Evolutionary conservation across 106 monocot species (phyloP).

Genomic region (Allium fistulosum): DNA sequence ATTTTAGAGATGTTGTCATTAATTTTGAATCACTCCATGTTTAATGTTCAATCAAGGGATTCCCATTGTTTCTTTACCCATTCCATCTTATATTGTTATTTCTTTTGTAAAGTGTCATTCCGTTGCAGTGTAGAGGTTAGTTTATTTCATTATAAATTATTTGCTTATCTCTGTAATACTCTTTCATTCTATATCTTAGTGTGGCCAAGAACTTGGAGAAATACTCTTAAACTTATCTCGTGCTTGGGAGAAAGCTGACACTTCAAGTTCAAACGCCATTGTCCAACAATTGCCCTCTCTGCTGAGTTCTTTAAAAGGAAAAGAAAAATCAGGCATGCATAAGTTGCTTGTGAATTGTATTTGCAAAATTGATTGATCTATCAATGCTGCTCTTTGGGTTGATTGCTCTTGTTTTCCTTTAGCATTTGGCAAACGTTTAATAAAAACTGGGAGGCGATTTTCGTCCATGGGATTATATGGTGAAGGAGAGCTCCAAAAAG

Average conservation of each 20-base stretch:
- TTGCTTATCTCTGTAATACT: too few relatives aligned
- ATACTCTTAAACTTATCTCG: conserved; percentile 46
- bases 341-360: neutral
- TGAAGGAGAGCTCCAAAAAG: conserved; percentile 54
- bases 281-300: conserved; percentile 39
- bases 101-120: too few relatives aligned
- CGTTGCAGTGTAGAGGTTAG: too few relatives aligned
- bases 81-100: too few relatives aligned
- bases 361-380: neutral
- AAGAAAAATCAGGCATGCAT: conserved; percentile 44
- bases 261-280: conserved; percentile 43
- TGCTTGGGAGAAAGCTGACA: conserved; percentile 68
- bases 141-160: too few relatives aligned
- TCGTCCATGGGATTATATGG: conserved; percentile 62
- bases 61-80: too few relatives aligned
- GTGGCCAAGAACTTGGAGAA: conserved; percentile 57
- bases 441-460: conserved; percentile 61
- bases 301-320: conserved; percentile 25
- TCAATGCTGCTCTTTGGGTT: neutral
- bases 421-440: conserved; percentile 65
- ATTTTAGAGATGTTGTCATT: too few relatives aligned
- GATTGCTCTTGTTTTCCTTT: conserved; percentile 5
- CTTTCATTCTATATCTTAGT: conserved; percentile 12
- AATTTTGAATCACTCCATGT: too few relatives aligned
- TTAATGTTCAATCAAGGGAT: too few relatives aligned